Evolutionary conservation across 164 flowering plant species (phyloP).

Genomic region (Piper betle): DNA sequence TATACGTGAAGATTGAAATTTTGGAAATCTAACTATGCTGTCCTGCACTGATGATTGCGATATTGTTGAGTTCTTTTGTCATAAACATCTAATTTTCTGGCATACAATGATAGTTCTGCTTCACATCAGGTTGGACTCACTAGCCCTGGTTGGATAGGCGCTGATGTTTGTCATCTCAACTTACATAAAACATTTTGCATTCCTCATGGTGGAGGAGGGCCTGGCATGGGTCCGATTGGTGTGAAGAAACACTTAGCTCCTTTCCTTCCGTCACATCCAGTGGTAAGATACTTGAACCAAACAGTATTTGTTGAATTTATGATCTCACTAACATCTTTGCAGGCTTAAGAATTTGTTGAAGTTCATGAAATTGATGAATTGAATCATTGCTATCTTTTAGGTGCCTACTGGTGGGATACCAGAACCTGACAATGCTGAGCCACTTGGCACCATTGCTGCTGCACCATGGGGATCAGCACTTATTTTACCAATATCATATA

Average conservation of each 20-base stretch:
- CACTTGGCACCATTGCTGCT: conserved; percentile 87
- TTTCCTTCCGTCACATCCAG: conserved; percentile 94
- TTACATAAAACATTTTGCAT: conserved; percentile 98
- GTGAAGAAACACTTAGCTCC: conserved; percentile 99
- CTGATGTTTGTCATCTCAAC: conserved; percentile 99
- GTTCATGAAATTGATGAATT: not conserved
- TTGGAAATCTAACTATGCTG: not conserved
- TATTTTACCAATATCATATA: conserved; percentile 87
- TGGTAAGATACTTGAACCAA: conserved; percentile 36
- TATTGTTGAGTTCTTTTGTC: not conserved
- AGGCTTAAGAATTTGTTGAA: not conserved
- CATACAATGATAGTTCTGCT: not conserved
- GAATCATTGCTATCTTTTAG: conserved; percentile 24
- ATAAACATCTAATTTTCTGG: too few species aligned
- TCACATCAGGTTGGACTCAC: conserved; percentile 79
- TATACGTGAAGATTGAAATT: not conserved
- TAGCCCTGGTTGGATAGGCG: conserved; percentile 96
- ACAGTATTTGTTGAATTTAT: not conserved
- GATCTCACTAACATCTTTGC: not conserved
- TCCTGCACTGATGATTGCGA: not conserved
- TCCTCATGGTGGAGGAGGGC: conserved; percentile 99
- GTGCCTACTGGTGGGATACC: conserved; percentile 90
- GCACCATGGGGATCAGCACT: conserved; percentile 99
- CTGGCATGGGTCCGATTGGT: conserved; percentile 99
- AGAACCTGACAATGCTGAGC: conserved; percentile 53